These are phyloP conservation scores for Dryas alaskensis DNA, from an alignment of 306 rosid genomes.

Conservation along the genomic window DNA sequence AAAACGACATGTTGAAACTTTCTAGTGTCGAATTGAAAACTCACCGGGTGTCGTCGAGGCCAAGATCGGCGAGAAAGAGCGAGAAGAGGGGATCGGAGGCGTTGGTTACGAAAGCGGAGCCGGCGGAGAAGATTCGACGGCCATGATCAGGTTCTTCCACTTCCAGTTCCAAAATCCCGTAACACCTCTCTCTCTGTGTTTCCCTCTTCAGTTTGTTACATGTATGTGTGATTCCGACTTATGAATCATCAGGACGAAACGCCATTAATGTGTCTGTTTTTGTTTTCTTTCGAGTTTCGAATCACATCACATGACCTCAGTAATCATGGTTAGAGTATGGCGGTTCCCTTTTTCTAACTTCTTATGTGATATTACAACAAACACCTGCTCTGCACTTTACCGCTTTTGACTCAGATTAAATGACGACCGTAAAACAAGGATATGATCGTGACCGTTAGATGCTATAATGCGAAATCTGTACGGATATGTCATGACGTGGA, in stretches of 20 bases:
- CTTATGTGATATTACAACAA: background rate
- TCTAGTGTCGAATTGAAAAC: background rate
- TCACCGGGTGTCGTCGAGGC: background rate
- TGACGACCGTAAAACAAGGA: background rate
- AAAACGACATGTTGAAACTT: too few species aligned
- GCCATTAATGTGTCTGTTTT: too few species aligned
- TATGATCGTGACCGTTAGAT: background rate
- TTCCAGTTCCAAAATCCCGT: background rate
- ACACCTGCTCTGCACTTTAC: background rate
- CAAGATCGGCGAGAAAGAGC: background rate
- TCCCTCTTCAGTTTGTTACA: background rate
- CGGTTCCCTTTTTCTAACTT: background rate
- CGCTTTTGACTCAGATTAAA: background rate
- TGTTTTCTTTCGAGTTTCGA: too few species aligned
- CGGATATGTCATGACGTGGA: background rate
- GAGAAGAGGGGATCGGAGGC: background rate
- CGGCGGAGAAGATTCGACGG: constrained; percentile 6
- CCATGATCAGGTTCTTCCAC: constrained; percentile 3
- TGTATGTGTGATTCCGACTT: too few species aligned
- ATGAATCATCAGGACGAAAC: too few species aligned
- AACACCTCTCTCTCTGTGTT: background rate
- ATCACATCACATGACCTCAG: background rate
- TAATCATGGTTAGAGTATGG: too few species aligned
- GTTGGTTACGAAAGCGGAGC: background rate
- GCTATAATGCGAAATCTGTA: background rate